Evolutionary conservation across 257 asterid species (phyloP).

Genomic region (Forsythia viridissima): DNA sequence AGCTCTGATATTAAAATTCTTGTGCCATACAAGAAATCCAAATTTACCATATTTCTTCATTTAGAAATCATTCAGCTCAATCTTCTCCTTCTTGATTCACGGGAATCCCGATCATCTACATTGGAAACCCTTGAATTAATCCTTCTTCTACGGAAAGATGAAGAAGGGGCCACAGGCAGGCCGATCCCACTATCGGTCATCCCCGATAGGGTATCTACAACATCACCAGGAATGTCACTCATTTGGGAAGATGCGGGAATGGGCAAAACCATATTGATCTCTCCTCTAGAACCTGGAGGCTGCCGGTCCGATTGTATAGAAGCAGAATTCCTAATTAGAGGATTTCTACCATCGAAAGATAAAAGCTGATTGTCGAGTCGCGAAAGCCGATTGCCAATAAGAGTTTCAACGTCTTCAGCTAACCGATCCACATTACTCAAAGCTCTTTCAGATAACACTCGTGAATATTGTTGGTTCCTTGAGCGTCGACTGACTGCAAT

Average conservation of each 20-base stretch:
- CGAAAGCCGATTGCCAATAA: slow-evolving; percentile 42
- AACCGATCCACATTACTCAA: slow-evolving; percentile 66
- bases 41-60: slow-evolving; percentile 6
- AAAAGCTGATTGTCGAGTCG: slow-evolving; percentile 34
- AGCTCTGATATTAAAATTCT: slow-evolving; percentile 23
- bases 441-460: slow-evolving; percentile 73
- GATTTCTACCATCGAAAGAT: slow-evolving; percentile 37
- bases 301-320: slow-evolving; percentile 35
- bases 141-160: slow-evolving; percentile 44
- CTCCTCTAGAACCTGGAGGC: slow-evolving; percentile 35
- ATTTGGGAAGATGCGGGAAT: slow-evolving; percentile 36
- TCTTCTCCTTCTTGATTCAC: slow-evolving; percentile 56
- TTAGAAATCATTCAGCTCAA: slow-evolving; percentile 36
- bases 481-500: slow-evolving; percentile 32
- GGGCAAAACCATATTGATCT: slow-evolving; percentile 31
- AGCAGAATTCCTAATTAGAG: slow-evolving; percentile 34
- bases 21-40: slow-evolving; percentile 18
- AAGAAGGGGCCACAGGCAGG: slow-evolving; percentile 21
- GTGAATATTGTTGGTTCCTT: slow-evolving; percentile 62
- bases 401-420: slow-evolving; percentile 71
- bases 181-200: slow-evolving; percentile 25
- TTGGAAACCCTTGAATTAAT: slow-evolving; percentile 31
- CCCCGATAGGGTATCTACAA: slow-evolving; percentile 19
- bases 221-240: slow-evolving; percentile 34
- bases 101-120: slow-evolving; percentile 36